phyloP scores from a whole-genome alignment of 805 yeast species.

The Candida multigemmis region DNA sequence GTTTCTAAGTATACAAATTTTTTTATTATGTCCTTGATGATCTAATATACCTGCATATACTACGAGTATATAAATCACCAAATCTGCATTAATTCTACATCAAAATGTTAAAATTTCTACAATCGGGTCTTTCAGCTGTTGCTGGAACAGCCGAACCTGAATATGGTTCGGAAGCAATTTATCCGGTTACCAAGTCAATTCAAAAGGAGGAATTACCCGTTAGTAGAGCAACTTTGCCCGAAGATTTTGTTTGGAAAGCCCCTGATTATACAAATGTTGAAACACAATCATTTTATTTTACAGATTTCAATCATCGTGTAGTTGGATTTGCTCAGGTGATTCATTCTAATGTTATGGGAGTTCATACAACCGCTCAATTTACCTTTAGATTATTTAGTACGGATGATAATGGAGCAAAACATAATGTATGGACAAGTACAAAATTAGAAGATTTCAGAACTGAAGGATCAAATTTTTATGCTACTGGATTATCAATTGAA shows the following conservation, averaged over 20 bases:
- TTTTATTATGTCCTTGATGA: too few species aligned
- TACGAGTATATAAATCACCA: too few species aligned
- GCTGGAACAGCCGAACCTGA: constrained; percentile 98
- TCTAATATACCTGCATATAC: too few species aligned
- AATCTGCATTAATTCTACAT: too few species aligned
- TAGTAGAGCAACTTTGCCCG: constrained; percentile 47
- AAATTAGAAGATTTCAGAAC: constrained; percentile 70
- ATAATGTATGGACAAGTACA: constrained; percentile 83
- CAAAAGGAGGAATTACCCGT: constrained; percentile 28
- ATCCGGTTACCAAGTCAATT: constrained; percentile 63
- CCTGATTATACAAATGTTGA: constrained; percentile 88
- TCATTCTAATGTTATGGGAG: constrained; percentile 84
- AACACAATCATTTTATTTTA: constrained; percentile 87
- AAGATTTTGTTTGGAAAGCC: constrained; percentile 66
- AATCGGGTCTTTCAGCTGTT: constrained; percentile 82
- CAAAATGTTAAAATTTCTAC: constrained; percentile 74
- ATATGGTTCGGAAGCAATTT: constrained; percentile 88
- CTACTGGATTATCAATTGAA: constrained; percentile 61
- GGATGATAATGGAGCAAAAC: constrained; percentile 34
- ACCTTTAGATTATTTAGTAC: constrained; percentile 73
- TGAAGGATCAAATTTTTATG: constrained; percentile 71
- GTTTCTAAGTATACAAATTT: too few species aligned
- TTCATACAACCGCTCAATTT: constrained; percentile 87
- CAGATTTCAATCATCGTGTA: constrained; percentile 50
- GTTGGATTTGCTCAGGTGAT: constrained; percentile 90